Percentiles rank a stretch among this genome's conserved stretches.
These are phyloP conservation scores for Notholithocarpus densiflorus DNA, from an alignment of 306 rosid species.

Conservation along the genomic window DNA sequence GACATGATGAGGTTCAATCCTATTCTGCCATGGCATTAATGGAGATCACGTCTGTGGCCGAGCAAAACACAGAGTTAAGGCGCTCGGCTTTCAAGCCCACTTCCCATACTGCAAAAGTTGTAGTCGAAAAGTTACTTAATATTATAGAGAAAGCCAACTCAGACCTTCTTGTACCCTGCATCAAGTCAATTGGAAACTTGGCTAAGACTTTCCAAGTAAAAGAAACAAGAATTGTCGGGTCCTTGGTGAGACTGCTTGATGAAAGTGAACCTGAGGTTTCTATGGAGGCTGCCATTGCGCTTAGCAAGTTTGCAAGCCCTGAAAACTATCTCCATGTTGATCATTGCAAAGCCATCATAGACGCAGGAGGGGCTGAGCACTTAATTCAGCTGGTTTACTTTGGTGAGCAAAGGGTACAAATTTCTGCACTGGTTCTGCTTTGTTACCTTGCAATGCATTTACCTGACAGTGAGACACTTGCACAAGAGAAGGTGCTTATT, in stretches of 20 bases:
- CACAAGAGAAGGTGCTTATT: constrained; percentile 69
- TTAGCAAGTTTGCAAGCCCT: constrained; percentile 57
- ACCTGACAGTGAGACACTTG: constrained; percentile 69
- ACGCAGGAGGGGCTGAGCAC: constrained; percentile 65
- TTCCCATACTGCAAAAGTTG: constrained; percentile 71
- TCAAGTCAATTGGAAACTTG: constrained; percentile 55
- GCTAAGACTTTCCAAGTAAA: constrained; percentile 77
- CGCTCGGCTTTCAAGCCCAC: constrained; percentile 78
- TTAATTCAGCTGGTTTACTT: constrained; percentile 65
- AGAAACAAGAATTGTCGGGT: constrained; percentile 52
- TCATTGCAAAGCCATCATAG: constrained; percentile 76
- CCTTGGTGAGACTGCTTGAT: constrained; percentile 62
- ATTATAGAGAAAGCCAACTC: constrained; percentile 34
- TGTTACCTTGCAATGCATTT: constrained; percentile 62
- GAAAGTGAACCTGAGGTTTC: constrained; percentile 49
- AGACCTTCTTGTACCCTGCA: constrained; percentile 48
- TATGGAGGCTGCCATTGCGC: constrained; percentile 48
- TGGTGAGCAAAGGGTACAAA: constrained; percentile 60
- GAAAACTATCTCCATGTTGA: constrained; percentile 65
- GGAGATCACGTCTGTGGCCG: constrained; percentile 70
- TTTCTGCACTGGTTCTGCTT: constrained; percentile 52
- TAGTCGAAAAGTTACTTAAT: constrained; percentile 51
- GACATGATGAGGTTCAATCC: constrained; percentile 42
- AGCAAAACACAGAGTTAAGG: constrained; percentile 52
- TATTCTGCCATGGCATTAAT: constrained; percentile 59